These are phyloP conservation scores for Calonectria leucothoes DNA, from an alignment of 2,329 filamentous ascomycete genomes.

Conservation along the genomic window DNA sequence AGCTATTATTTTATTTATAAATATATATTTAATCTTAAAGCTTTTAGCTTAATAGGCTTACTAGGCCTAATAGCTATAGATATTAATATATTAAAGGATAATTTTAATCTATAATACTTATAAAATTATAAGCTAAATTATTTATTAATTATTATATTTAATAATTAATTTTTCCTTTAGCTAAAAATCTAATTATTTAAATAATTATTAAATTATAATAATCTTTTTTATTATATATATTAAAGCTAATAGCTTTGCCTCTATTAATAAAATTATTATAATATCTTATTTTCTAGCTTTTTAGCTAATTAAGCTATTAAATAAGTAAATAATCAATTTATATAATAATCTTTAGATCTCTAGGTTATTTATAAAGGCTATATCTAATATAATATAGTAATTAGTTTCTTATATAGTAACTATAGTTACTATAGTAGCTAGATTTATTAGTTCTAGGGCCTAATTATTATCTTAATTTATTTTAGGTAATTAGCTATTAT, in stretches of 20 bases:
- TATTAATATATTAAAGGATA: conserved; percentile 8
- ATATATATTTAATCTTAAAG: conserved; percentile 15
- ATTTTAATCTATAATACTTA: background rate
- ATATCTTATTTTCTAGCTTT: background rate
- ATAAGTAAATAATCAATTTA: background rate
- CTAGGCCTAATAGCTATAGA: conserved; percentile 11
- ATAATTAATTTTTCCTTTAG: background rate
- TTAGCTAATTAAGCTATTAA: background rate
- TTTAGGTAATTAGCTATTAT: too few relatives aligned
- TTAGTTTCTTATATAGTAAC: background rate
- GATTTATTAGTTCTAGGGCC: too few relatives aligned
- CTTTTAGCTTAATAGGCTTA: background rate
- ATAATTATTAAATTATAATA: background rate
- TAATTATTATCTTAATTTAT: too few relatives aligned
- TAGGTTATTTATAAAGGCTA: background rate
- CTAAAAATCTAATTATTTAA: background rate
- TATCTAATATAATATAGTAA: background rate
- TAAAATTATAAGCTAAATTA: background rate
- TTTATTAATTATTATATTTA: background rate
- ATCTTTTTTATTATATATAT: background rate
- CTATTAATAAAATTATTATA: background rate
- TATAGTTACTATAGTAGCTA: too few relatives aligned
- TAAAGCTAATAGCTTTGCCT: background rate
- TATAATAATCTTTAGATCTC: background rate
- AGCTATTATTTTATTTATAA: background rate